A percentile compares a stretch with the other conserved stretches of the same genome.
Conservation (phyloP, 768 basidiomycete species). For the Tylopilus plumbeoviolaceoides region DNA sequence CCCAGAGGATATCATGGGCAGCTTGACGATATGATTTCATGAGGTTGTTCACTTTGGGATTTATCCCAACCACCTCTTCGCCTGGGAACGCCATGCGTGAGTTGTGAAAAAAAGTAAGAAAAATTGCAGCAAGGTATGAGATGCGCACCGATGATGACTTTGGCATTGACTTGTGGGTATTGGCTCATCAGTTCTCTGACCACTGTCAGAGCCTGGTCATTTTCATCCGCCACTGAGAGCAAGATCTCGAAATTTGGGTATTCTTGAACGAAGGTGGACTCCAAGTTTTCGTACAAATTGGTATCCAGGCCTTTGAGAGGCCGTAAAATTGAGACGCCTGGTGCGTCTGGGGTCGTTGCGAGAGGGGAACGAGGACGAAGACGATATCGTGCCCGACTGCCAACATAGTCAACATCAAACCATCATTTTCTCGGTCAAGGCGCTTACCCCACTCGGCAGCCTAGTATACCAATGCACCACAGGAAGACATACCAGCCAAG, state of each 20-base stretch:
- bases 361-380: slow-evolving; percentile 60
- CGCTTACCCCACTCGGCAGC: slow-evolving; percentile 67
- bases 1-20: slow-evolving; percentile 88
- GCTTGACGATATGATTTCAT: slow-evolving; percentile 80
- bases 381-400: slow-evolving; percentile 74
- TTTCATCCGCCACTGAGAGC: slow-evolving; percentile 83
- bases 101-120: background rate
- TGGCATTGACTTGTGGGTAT: slow-evolving; percentile 72
- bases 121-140: background rate
- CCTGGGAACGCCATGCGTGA: slow-evolving; percentile 41
- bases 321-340: slow-evolving; percentile 91
- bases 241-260: slow-evolving; percentile 91
- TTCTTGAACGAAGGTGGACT: slow-evolving; percentile 88
- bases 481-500: slow-evolving; percentile 57
- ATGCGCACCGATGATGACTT: slow-evolving; percentile 68
- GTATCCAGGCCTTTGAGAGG: slow-evolving; percentile 94
- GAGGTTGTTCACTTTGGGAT: slow-evolving; percentile 98
- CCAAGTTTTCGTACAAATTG: slow-evolving; percentile 94
- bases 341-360: slow-evolving; percentile 50
- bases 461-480: slow-evolving; percentile 66
- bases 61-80: slow-evolving; percentile 80
- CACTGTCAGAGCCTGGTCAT: slow-evolving; percentile 84
- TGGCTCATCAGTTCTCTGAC: slow-evolving; percentile 73
- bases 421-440: background rate
- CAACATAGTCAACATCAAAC: slow-evolving; percentile 1